Conservation (phyloP, 1,284 basidiomycete genomes). For the Leccinum griseonigrum region DNA sequence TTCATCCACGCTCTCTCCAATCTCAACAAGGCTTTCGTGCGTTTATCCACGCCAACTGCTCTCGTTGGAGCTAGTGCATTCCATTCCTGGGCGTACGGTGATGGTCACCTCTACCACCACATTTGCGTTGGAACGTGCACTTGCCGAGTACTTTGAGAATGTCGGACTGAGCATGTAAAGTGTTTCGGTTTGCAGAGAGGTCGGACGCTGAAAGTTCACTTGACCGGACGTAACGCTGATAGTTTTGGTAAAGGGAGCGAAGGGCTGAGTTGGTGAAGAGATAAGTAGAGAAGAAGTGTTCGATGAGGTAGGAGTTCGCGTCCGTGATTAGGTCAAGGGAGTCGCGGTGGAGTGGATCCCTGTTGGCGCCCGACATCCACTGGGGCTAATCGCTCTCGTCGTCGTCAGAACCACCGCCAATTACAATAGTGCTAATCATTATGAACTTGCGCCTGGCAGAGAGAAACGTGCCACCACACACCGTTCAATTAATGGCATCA, state of each 20-base stretch:
- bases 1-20: conserved; percentile 85
- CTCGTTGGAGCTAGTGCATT: too few species aligned
- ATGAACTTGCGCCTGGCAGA: conserved; percentile 7
- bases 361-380: conserved; percentile 25
- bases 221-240: conserved; percentile 85
- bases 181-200: too few species aligned
- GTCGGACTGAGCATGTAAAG: too few species aligned
- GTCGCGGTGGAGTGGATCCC: conserved; percentile 44
- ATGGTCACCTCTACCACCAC: too few species aligned
- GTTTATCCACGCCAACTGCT: conserved; percentile 56
- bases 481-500: conserved; percentile 95
- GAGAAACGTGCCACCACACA: conserved; percentile 34
- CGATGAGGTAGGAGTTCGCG: conserved; percentile 79
- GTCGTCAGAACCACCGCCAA: conserved; percentile 56
- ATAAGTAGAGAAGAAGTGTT: conserved; percentile 93
- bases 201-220: conserved; percentile 59
- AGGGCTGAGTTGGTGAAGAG: conserved; percentile 87
- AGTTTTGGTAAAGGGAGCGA: conserved; percentile 86
- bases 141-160: conserved; percentile 85
- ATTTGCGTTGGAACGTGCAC: too few species aligned
- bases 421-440: conserved; percentile 62
- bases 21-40: conserved; percentile 75
- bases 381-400: conserved; percentile 52
- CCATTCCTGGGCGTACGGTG: too few species aligned
- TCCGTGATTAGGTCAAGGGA: conserved; percentile 86